Evolutionary conservation across 768 basidiomycete genomes (phyloP).

Genomic region (Lactarius sanguifluus): DNA sequence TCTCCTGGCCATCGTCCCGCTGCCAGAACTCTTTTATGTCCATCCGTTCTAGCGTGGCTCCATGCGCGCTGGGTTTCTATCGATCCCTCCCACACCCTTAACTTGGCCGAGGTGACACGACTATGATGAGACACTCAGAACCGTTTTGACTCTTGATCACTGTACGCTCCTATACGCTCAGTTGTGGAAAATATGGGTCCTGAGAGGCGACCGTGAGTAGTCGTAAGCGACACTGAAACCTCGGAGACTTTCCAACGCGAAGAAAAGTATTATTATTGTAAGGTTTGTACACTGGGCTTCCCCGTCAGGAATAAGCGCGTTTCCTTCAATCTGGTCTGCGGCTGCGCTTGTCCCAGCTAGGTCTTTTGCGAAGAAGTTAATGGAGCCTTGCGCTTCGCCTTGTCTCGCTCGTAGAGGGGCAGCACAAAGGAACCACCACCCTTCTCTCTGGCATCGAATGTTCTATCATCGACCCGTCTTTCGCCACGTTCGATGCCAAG

Average conservation of each 20-base stretch:
- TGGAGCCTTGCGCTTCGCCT: background rate
- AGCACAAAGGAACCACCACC: background rate
- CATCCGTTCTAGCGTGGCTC: conserved; percentile 15
- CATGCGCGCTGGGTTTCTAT: conserved; percentile 10
- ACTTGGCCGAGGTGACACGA: conserved; percentile 2
- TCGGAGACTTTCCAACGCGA: conserved; percentile 1
- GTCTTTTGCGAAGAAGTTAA: background rate
- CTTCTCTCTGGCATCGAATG: background rate
- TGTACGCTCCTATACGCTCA: conserved; percentile 7
- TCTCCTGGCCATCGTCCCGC: conserved; percentile 6
- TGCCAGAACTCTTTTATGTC: conserved; percentile 10
- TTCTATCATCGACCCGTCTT: background rate
- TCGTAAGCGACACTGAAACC: background rate
- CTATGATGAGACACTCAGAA: conserved; percentile 3
- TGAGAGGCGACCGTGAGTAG: conserved; percentile 20
- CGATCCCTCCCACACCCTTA: background rate
- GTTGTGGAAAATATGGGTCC: conserved; percentile 12
- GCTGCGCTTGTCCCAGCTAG: background rate
- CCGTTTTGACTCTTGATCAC: conserved; percentile 2
- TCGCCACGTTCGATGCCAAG: background rate
- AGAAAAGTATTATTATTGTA: background rate
- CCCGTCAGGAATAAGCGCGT: background rate
- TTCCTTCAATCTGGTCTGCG: conserved; percentile 7
- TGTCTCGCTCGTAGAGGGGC: conserved; percentile 6
- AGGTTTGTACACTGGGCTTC: background rate